Conservation (phyloP, 257 asterid species). For the Anisodus tanguticus region DNA sequence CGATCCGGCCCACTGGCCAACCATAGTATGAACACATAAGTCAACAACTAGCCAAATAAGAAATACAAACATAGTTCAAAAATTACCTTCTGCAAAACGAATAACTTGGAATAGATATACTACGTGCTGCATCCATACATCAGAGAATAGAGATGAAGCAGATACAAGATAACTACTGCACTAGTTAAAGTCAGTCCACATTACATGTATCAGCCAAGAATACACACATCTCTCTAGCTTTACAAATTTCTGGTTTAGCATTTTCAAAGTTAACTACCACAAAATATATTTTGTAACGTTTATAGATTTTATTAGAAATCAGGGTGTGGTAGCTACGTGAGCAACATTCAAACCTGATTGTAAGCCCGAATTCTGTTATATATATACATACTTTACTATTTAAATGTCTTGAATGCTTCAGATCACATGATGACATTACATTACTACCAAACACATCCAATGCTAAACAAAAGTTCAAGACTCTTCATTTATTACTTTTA, state of each 20-base stretch:
- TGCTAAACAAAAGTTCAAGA: slow-evolving; percentile 3
- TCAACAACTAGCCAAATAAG: background rate
- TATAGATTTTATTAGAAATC: background rate
- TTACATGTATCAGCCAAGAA: background rate
- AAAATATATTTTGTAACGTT: background rate
- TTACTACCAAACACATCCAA: background rate
- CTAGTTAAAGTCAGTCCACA: background rate
- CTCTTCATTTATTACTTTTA: background rate
- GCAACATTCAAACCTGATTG: background rate
- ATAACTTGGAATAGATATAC: slow-evolving; percentile 19
- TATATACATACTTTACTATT: too few relatives aligned
- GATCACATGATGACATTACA: background rate
- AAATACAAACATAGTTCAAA: background rate
- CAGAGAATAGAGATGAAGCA: background rate
- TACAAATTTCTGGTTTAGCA: background rate
- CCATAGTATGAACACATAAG: background rate
- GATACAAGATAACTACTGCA: background rate
- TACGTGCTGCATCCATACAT: background rate
- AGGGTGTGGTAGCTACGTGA: background rate
- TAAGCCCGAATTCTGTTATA: background rate
- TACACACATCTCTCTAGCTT: background rate
- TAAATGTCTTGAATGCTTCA: background rate
- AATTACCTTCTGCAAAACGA: background rate
- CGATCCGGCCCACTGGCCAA: too few relatives aligned
- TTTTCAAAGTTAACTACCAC: background rate